Evolutionary conservation across 2,329 filamentous ascomycete species (phyloP).

Genomic region (Fulvia fulva): DNA sequence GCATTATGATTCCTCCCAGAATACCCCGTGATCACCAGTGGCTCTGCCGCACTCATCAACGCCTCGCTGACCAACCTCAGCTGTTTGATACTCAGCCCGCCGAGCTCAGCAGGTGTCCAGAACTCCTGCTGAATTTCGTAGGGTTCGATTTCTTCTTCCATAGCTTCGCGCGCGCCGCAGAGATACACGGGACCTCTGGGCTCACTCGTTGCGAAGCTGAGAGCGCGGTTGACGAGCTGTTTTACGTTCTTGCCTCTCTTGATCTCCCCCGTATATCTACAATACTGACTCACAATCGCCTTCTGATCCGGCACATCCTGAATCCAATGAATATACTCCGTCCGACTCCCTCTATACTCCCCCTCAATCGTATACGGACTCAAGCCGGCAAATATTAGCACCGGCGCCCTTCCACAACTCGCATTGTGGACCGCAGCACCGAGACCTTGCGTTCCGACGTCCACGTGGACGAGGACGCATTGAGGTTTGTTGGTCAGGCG

Average conservation of each 20-base stretch:
- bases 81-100: slow-evolving; percentile 55
- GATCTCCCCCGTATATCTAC: slow-evolving; percentile 76
- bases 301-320: slow-evolving; percentile 81
- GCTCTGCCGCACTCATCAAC: slow-evolving; percentile 60
- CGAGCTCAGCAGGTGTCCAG: slow-evolving; percentile 68
- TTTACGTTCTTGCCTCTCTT: slow-evolving; percentile 82
- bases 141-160: slow-evolving; percentile 78
- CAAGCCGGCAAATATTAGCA: slow-evolving; percentile 73
- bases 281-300: slow-evolving; percentile 78
- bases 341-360: slow-evolving; percentile 71
- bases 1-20: slow-evolving; percentile 63
- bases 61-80: slow-evolving; percentile 59
- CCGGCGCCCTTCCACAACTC: slow-evolving; percentile 67
- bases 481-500: slow-evolving; percentile 68
- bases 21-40: slow-evolving; percentile 68
- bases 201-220: slow-evolving; percentile 75
- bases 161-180: slow-evolving; percentile 71
- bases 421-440: slow-evolving; percentile 77
- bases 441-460: slow-evolving; percentile 76
- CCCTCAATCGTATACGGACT: slow-evolving; percentile 74
- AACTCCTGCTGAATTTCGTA: slow-evolving; percentile 64
- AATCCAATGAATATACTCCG: slow-evolving; percentile 84
- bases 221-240: slow-evolving; percentile 79
- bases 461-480: slow-evolving; percentile 74
- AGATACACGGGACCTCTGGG: slow-evolving; percentile 79